Evolutionary conservation across 305 asterid genomes (phyloP), one percentile per base, ranked within the genome.

Genomic region (Ajuga reptans): DNA sequence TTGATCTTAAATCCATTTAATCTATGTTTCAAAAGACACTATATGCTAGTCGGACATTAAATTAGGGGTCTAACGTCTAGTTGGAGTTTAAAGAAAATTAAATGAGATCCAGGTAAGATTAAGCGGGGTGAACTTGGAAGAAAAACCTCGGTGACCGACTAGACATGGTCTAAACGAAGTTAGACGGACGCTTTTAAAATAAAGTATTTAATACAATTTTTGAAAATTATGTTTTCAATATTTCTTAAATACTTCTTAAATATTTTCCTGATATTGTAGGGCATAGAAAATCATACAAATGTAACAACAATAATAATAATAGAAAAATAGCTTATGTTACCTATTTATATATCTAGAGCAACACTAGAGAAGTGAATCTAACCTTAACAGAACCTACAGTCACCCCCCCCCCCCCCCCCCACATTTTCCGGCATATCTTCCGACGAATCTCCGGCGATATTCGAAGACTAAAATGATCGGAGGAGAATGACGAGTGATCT

Each of bases 371-470:
- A 63, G 37, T 43, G 72, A 79, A 76, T 62, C 81, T 41, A 69
- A 69, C 47, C 70, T 54, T 58, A 65, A 57, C 71, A 73, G 61
- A 60, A 72, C 67, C 80, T 37, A 70, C 68, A 60, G 67, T 34
- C 78, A 34, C 56, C 1, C 36, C 31, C 80, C 3, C 63, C 4
- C 69, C 11, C 78, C 5, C 75, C 27, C 78, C 62, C 34, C 84
- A 41, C 77, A 5, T 24, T 66, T 64, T 69, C 88, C 89, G 88
- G 79, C 85, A 27, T 33, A 52, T 72, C 51, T 60, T 74, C 86
- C 90, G 86, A 68, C 56, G 49, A 72, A 43, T 85, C 74, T 79
- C 83, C 87, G 81, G 86, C 84, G 34, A 71, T 17, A 16, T 6
- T 14, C 33, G 7, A 1, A 50, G 14, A 39, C 6, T 29, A 72